These are phyloP conservation scores for Suillus spraguei DNA, from an alignment of 768 basidiomycete species.

Conservation along the genomic window DNA sequence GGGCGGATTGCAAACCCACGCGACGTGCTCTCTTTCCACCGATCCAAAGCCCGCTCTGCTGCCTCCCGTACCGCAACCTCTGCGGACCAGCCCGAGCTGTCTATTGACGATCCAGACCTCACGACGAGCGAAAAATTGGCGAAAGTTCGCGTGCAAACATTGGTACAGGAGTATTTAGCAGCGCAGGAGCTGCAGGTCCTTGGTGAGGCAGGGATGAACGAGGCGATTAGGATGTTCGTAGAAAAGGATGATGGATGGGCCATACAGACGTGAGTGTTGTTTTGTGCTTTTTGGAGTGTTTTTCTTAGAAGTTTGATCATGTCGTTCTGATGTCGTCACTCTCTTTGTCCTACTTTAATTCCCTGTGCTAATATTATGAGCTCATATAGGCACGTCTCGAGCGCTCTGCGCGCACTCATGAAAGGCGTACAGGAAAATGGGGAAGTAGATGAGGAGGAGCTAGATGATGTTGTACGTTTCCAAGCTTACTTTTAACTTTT, in stretches of 20 bases:
- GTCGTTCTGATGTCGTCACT: too few relatives aligned
- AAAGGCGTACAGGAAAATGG: conserved; percentile 67
- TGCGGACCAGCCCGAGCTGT: conserved; percentile 77
- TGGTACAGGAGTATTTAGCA: conserved; percentile 89
- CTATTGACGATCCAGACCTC: conserved; percentile 76
- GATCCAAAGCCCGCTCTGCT: conserved; percentile 54
- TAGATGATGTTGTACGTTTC: conserved; percentile 68
- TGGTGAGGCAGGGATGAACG: conserved; percentile 87
- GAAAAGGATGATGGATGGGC: conserved; percentile 98
- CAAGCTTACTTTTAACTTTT: conserved; percentile 3
- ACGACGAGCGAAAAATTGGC: conserved; percentile 71
- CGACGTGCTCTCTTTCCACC: conserved; percentile 90
- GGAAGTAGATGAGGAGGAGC: conserved; percentile 69
- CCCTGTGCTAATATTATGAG: conserved; percentile 5
- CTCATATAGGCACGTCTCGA: conserved; percentile 60
- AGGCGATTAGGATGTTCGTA: conserved; percentile 93
- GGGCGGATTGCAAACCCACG: conserved; percentile 92
- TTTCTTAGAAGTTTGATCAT: not conserved
- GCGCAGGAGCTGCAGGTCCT: conserved; percentile 93
- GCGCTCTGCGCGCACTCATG: conserved; percentile 61
- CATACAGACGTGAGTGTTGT: conserved; percentile 72
- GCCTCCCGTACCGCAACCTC: conserved; percentile 58
- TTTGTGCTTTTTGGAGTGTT: not conserved
- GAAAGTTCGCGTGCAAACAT: conserved; percentile 81
- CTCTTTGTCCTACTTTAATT: conserved; percentile 1